Base-by-base conservation (phyloP, 805 yeast genomes). In the Yarrowia phangngaensis region DNA sequence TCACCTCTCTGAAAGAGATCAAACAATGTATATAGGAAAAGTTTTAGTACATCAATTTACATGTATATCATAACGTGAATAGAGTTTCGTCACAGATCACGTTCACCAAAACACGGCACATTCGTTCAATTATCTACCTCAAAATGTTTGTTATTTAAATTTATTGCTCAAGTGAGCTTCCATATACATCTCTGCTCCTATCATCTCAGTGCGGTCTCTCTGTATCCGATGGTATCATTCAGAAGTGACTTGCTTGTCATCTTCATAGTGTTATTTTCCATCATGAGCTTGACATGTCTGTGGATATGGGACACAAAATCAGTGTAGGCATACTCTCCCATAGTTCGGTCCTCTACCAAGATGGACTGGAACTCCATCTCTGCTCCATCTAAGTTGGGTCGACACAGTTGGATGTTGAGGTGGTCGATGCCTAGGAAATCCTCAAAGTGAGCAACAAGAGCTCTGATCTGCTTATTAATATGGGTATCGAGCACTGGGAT, bases 301-400 rank as follows among this genome's bases (percentile, higher is more conserved):
- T 90, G 96, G 48, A 89, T 66, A 28, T 73, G 73, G 6, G 78
- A 67, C 54, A 90, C 68, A 56, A 76, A 87, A 51, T 84, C 95
- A 5, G 75, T 63, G 60, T 80, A 83, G 15, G 80, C 74, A 58
- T 78, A 60, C 62, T 74, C 69, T 32, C 80, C 78, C 27, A 67
- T 67, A 17, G 71, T 67, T 35, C 77, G 71, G 61, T 92, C 97
- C 58, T 92, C 97, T 20, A 80, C 78, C 60, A 92, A 66, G 43
- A 76, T 58, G 31, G 79, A 79, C 29, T 71, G 66, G 60, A 87
- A 77, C 43, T 71, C 75, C 32, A 63, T 57, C 56, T 80, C 79
- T 3, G 76, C 71, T 2, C 78, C 78, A 59, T 84, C 94, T 15
- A 74, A 63, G 6, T 79, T 79, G 55, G 78, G 79, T 53, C 92